Base-by-base conservation (phyloP, 495 filamentous ascomycete genomes). In the Aspergillus taichungensis region DNA sequence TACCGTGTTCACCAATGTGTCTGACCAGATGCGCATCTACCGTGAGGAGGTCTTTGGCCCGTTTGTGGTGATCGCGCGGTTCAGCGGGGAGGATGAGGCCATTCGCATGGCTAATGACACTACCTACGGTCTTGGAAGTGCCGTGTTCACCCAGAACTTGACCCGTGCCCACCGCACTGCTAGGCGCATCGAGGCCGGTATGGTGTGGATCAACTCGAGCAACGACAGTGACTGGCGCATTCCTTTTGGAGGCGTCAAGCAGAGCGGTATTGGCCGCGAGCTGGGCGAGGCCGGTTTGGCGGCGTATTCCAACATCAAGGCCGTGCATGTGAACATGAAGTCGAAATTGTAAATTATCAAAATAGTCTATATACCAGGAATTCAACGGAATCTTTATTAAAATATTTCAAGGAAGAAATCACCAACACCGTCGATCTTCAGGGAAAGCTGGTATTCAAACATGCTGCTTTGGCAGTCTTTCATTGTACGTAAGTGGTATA, bases 191-290 rank as follows among this genome's bases (percentile, higher is more conserved):
- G 18, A 24, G 4, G 18, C 18, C 4, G 18, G 18, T 24, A 24
- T 24, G 18, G 18, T 24, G 18, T 24, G 87, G 87, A 81, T 94
- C 58, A 92, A 92, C 61, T 84, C 78, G 46, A 83, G 80, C 59
- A 81, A 87, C 44, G 82, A 86, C 52, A 78, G 72, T 11, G 78
- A 85, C 55, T 80, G 73, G 52, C 59, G 84, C 28, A 77, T 92
- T 42, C 88, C 86, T 6, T 94, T 94, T 61, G 90, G 90, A 34
- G 90, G 90, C 11, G 85, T 95, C 38, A 95, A 95, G 75, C 85
- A 92, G 72, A 87, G 82, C 55, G 90, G 90, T 40, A 90, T 95
- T 59, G 90, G 90, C 5, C 68, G 88, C 30, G 88, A 92, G 67
- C 62, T 91, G 34, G 88, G 88, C 24, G 84, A 92, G 69, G 86